Percentiles rank a stretch among this genome's conserved stretches.
Conservation (phyloP, 164 flowering plant genomes). For the Kalanchoe fedtschenkoi region DNA sequence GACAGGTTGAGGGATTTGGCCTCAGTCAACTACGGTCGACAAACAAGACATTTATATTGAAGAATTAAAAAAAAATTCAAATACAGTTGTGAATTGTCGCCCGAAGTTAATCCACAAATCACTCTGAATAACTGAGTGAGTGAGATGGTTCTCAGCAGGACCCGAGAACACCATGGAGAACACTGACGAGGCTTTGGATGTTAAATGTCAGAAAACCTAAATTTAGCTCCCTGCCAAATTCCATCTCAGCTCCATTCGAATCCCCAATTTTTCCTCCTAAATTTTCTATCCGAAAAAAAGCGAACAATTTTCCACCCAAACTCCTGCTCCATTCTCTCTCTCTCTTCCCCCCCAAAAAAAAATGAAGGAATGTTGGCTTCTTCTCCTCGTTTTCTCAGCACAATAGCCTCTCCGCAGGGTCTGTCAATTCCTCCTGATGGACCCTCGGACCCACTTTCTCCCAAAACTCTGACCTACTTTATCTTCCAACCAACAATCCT, state of each 20-base stretch:
- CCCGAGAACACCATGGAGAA: no score
- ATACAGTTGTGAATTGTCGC: no score
- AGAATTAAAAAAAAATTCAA: no score
- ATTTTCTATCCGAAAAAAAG: background rate
- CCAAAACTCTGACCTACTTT: no score
- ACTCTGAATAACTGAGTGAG: constrained; percentile 2
- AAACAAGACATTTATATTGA: no score
- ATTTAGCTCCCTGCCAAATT: background rate
- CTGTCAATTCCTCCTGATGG: constrained; percentile 1
- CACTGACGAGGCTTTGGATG: no score
- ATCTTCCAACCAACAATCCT: no score
- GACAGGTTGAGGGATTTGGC: no score
- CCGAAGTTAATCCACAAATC: constrained; percentile 5
- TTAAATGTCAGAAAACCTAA: background rate
- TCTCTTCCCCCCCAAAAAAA: background rate
- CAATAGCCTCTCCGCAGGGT: background rate
- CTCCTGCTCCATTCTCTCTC: background rate
- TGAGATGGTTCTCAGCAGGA: no score
- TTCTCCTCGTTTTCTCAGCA: no score
- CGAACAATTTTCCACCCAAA: background rate
- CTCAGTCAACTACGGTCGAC: no score
- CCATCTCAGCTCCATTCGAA: background rate
- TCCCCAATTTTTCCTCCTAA: background rate
- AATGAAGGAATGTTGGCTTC: no score
- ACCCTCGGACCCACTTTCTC: background rate